phyloP scores from a whole-genome alignment of 2,329 filamentous ascomycete species.

The Epichloe coenophiala region DNA sequence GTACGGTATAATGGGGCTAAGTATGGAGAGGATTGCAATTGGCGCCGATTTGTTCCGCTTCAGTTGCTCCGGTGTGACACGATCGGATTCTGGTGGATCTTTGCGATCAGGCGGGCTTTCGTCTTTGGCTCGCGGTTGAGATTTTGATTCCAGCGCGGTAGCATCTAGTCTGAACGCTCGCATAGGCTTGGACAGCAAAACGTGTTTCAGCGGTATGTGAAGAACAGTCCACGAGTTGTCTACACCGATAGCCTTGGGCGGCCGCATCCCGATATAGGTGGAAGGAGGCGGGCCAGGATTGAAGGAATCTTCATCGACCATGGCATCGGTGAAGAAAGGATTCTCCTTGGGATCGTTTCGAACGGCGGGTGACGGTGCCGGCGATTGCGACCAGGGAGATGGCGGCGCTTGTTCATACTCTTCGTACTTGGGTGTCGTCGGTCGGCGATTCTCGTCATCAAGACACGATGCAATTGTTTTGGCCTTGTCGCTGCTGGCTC shows the following conservation, averaged over 20 bases:
- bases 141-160: conserved; percentile 40
- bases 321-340: conserved; percentile 71
- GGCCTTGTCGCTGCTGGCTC: conserved; percentile 24
- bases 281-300: conserved; percentile 58
- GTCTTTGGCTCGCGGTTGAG: conserved; percentile 20
- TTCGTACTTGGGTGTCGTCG: conserved; percentile 54
- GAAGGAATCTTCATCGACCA: conserved; percentile 80
- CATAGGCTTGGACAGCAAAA: conserved; percentile 53
- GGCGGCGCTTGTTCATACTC: conserved; percentile 88
- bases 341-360: conserved; percentile 72
- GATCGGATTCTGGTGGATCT: conserved; percentile 9
- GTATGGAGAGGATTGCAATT: conserved; percentile 80
- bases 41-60: conserved; percentile 49
- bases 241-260: conserved; percentile 78
- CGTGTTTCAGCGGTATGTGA: conserved; percentile 75
- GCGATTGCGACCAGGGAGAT: conserved; percentile 93
- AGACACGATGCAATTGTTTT: conserved; percentile 19
- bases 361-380: conserved; percentile 82
- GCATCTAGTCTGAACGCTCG: conserved; percentile 43
- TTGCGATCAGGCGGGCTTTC: conserved; percentile 11
- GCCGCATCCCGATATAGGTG: conserved; percentile 62
- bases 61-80: conserved; percentile 14
- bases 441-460: conserved; percentile 34
- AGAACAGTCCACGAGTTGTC: conserved; percentile 86
- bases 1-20: conserved; percentile 81